Conservation (phyloP, 352 stramenopile species). For the Aphanomyces euteiches region DNA sequence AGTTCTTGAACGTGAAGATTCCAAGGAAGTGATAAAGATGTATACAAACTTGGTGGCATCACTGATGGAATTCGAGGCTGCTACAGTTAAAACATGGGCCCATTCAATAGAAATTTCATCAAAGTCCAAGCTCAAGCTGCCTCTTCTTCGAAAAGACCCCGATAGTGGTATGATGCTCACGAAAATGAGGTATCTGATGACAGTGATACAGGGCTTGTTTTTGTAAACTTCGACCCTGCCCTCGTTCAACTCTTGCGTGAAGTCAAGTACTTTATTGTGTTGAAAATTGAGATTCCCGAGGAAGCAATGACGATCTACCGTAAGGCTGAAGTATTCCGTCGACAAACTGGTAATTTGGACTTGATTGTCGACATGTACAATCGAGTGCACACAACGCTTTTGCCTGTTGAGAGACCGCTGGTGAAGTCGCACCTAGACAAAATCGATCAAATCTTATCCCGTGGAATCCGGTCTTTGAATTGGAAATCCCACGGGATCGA, state of each 20-base stretch:
- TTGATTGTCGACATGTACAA: slow-evolving; percentile 99
- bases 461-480: slow-evolving; percentile 92
- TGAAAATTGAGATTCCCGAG: slow-evolving; percentile 92
- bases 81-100: slow-evolving; percentile 96
- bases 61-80: slow-evolving; percentile 95
- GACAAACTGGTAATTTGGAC: slow-evolving; percentile 94
- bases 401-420: slow-evolving; percentile 95
- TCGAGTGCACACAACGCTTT: slow-evolving; percentile 92
- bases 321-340: slow-evolving; percentile 93
- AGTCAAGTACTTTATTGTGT: slow-evolving; percentile 96
- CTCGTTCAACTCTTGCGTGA: slow-evolving; percentile 95
- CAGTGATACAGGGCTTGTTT: slow-evolving; percentile 81
- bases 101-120: slow-evolving; percentile 93
- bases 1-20: slow-evolving; percentile 96
- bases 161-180: too few species aligned
- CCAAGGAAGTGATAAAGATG: slow-evolving; percentile 97
- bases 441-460: slow-evolving; percentile 92
- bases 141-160: slow-evolving; percentile 86
- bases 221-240: slow-evolving; percentile 97
- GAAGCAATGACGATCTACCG: slow-evolving; percentile 94
- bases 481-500: slow-evolving; percentile 93
- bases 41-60: slow-evolving; percentile 94
- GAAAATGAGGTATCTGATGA: too few species aligned
- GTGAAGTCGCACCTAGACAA: slow-evolving; percentile 93
- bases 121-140: slow-evolving; percentile 93